Conservation (phyloP, 2,329 filamentous ascomycete species). For the Lecanicillium sp. region DNA sequence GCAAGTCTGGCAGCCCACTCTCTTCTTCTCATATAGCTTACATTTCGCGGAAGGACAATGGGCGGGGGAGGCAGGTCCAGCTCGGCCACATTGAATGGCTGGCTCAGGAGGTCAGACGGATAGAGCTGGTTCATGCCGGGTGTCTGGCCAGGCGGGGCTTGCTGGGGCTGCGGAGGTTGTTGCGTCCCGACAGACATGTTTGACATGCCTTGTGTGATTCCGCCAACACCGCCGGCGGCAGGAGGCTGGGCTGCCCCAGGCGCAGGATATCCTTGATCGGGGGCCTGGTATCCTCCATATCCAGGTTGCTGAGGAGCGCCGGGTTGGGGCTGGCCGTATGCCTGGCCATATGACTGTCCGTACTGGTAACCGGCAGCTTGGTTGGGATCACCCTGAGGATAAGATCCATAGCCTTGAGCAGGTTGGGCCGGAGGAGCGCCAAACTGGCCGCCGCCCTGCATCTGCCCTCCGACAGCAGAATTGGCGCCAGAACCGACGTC, state of each 20-base stretch:
- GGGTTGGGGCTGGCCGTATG: slow-evolving; percentile 22
- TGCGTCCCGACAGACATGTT: slow-evolving; percentile 67
- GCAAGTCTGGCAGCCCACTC: not conserved
- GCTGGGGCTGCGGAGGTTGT: slow-evolving; percentile 41
- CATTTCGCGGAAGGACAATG: slow-evolving; percentile 84
- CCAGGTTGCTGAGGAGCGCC: slow-evolving; percentile 31
- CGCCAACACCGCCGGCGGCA: slow-evolving; percentile 47
- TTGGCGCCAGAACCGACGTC: slow-evolving; percentile 87
- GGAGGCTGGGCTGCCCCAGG: slow-evolving; percentile 7
- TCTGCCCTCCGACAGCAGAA: slow-evolving; percentile 46
- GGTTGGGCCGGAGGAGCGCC: slow-evolving; percentile 34
- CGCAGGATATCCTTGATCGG: slow-evolving; percentile 39
- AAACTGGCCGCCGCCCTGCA: slow-evolving; percentile 33
- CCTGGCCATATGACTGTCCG: slow-evolving; percentile 34
- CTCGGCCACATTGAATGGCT: slow-evolving; percentile 91
- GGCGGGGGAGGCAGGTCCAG: slow-evolving; percentile 85
- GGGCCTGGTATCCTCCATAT: slow-evolving; percentile 57
- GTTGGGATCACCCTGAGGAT: slow-evolving; percentile 43
- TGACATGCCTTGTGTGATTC: slow-evolving; percentile 77
- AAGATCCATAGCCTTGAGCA: slow-evolving; percentile 48
- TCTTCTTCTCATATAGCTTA: slow-evolving; percentile 38
- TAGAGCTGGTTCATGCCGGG: slow-evolving; percentile 71
- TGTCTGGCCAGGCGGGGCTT: slow-evolving; percentile 33
- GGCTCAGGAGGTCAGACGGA: slow-evolving; percentile 81
- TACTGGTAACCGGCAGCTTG: slow-evolving; percentile 31